These are phyloP conservation scores for Cladochytrium replicatum DNA, from an alignment of 192 early-diverging fungal species.

Conservation along the genomic window DNA sequence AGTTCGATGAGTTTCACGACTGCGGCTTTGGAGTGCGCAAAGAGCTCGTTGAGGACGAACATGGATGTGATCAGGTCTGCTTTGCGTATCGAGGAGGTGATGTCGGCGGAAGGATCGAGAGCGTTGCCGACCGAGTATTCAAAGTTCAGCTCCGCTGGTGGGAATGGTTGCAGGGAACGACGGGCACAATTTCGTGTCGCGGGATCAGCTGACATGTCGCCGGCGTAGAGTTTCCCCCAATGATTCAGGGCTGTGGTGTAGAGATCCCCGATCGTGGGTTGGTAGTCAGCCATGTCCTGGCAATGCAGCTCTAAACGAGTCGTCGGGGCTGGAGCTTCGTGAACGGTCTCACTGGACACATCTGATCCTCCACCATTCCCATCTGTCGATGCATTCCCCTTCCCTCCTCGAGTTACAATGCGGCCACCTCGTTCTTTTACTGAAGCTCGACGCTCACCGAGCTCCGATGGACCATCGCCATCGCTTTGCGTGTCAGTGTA, in stretches of 20 bases:
- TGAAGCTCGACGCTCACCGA: neutral
- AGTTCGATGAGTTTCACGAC: conserved; percentile 69
- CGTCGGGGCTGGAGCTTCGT: neutral
- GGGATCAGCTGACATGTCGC: neutral
- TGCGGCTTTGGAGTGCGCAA: conserved; percentile 57
- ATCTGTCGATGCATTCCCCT: no score
- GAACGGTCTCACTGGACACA: neutral
- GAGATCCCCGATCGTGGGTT: conserved; percentile 9
- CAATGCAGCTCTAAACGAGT: conserved; percentile 8
- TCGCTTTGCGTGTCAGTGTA: neutral
- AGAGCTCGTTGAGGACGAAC: conserved; percentile 90
- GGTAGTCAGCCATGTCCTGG: conserved; percentile 30
- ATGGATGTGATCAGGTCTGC: conserved; percentile 73
- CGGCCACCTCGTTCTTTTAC: conserved; percentile 1
- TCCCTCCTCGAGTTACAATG: neutral
- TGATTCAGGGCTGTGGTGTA: neutral
- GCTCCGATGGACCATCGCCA: neutral
- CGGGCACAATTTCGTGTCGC: conserved; percentile 2
- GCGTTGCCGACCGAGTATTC: conserved; percentile 52
- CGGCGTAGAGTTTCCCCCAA: neutral
- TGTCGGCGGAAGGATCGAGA: conserved; percentile 32
- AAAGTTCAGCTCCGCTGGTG: conserved; percentile 19
- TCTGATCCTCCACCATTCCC: conserved; percentile 3
- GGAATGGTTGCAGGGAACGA: neutral
- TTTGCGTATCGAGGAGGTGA: conserved; percentile 35